These are phyloP conservation scores for Waltergamsia citrina DNA, from an alignment of 2,329 filamentous ascomycete species.

Conservation along the genomic window DNA sequence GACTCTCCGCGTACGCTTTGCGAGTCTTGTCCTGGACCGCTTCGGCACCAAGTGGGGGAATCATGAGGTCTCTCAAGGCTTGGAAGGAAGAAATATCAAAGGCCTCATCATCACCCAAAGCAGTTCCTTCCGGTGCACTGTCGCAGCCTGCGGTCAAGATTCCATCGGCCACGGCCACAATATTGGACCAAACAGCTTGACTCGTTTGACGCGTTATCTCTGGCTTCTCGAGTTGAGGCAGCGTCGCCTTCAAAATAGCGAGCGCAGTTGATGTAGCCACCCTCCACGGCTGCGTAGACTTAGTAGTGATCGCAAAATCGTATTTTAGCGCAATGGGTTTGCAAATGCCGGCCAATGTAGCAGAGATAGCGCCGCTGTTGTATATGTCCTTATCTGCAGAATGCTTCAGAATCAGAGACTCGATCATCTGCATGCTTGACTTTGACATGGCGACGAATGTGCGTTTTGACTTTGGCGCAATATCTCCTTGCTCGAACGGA, in stretches of 20 bases:
- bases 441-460: slow-evolving; percentile 90
- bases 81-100: slow-evolving; percentile 75
- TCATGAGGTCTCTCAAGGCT: slow-evolving; percentile 60
- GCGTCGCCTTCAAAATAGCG: slow-evolving; percentile 54
- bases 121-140: slow-evolving; percentile 29
- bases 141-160: slow-evolving; percentile 57
- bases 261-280: slow-evolving; percentile 66
- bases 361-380: slow-evolving; percentile 53
- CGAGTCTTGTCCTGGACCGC: slow-evolving; percentile 58
- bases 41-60: slow-evolving; percentile 59
- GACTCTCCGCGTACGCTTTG: slow-evolving; percentile 58
- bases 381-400: slow-evolving; percentile 60
- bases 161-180: slow-evolving; percentile 57
- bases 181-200: slow-evolving; percentile 59
- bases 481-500: slow-evolving; percentile 43
- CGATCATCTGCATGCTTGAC: slow-evolving; percentile 62
- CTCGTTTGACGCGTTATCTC: slow-evolving; percentile 33
- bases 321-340: slow-evolving; percentile 75
- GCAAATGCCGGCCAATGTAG: slow-evolving; percentile 56
- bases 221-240: slow-evolving; percentile 48
- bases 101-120: slow-evolving; percentile 58
- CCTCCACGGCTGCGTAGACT: slow-evolving; percentile 66
- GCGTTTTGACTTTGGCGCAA: slow-evolving; percentile 39
- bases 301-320: slow-evolving; percentile 61
- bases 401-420: slow-evolving; percentile 49